These are phyloP conservation scores for Chrysanthemum makinoi DNA, from an alignment of 129 eudicot genomes.

Conservation along the genomic window DNA sequence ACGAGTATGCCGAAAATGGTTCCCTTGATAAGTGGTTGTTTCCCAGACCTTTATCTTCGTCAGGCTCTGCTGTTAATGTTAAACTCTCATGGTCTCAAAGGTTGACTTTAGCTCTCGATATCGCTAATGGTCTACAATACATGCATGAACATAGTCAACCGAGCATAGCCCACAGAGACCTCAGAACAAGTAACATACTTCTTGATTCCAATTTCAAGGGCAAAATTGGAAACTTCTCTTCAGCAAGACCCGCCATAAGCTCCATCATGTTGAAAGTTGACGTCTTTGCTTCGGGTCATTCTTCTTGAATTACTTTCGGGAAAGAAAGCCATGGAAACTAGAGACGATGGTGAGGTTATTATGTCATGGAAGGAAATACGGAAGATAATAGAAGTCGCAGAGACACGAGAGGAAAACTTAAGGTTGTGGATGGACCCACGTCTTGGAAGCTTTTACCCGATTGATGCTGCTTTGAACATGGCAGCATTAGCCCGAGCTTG, in stretches of 20 bases:
- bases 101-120: constrained; percentile 54
- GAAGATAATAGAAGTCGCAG: constrained; percentile 51
- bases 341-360: constrained; percentile 52
- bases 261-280: constrained; percentile 54
- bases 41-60: constrained; percentile 35
- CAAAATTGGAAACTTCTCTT: constrained; percentile 60
- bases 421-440: constrained; percentile 66
- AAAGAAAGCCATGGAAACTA: constrained; percentile 60
- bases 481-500: constrained; percentile 64
- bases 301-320: constrained; percentile 76
- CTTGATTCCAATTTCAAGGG: constrained; percentile 70
- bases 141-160: constrained; percentile 86
- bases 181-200: constrained; percentile 68
- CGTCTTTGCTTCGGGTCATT: constrained; percentile 62
- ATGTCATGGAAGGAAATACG: constrained; percentile 69
- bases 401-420: constrained; percentile 49
- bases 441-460: constrained; percentile 50
- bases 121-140: constrained; percentile 75
- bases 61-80: constrained; percentile 17
- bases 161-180: constrained; percentile 65
- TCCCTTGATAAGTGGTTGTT: constrained; percentile 65
- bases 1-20: constrained; percentile 73
- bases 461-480: constrained; percentile 65
- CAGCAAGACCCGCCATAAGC: constrained; percentile 51
- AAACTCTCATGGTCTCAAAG: constrained; percentile 62